Percentiles rank a stretch among this genome's conserved stretches.
Conservation (phyloP, 2,329 filamentous ascomycete genomes). For the Monascus ruber region DNA sequence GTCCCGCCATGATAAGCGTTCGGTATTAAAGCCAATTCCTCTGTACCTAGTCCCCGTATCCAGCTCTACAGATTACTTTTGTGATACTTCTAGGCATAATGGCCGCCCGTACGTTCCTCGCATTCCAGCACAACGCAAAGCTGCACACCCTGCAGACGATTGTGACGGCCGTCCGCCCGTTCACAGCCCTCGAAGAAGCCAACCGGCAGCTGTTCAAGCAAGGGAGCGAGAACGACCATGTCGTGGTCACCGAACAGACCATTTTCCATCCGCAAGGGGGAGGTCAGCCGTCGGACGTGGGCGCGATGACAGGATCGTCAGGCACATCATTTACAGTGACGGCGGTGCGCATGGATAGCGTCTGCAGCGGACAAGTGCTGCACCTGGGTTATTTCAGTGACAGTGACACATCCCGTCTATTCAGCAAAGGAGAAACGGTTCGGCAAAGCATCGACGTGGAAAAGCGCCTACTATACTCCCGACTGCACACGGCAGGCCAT, state of each 20-base stretch:
- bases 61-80: no score
- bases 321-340: constrained; percentile 40
- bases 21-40: no score
- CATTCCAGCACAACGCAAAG: constrained; percentile 27
- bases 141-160: constrained; percentile 34
- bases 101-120: no score
- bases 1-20: no score
- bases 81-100: no score
- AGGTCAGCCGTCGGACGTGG: constrained; percentile 59
- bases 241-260: constrained; percentile 53
- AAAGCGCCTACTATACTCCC: constrained; percentile 53
- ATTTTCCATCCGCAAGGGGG: constrained; percentile 68
- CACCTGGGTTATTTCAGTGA: constrained; percentile 52
- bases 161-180: constrained; percentile 39
- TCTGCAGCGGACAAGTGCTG: constrained; percentile 44
- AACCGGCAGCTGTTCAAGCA: constrained; percentile 49
- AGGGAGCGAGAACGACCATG: constrained; percentile 39
- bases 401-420: constrained; percentile 10
- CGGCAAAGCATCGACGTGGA: constrained; percentile 49
- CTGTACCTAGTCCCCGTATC: no score
- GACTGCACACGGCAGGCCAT: constrained; percentile 63
- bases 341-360: constrained; percentile 40
- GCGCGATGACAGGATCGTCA: constrained; percentile 37
- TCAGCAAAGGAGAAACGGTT: constrained; percentile 35
- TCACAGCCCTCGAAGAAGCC: constrained; percentile 20